These are phyloP conservation scores for Chaetomiaceae sp. DNA, from an alignment of 2,329 filamentous ascomycete genomes.

Conservation along the genomic window DNA sequence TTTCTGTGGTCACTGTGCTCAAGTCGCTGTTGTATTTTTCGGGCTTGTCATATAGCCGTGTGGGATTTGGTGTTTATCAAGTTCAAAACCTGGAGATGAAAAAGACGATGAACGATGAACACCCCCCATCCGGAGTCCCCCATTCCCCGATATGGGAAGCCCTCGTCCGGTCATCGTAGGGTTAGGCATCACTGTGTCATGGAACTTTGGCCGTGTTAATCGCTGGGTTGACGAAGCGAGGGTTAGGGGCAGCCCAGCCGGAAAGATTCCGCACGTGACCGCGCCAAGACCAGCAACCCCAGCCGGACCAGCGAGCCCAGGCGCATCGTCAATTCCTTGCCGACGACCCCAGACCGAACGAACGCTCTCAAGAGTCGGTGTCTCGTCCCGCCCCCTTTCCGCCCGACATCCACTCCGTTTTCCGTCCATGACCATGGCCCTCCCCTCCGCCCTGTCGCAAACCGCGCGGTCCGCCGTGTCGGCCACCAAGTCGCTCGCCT, in stretches of 20 bases:
- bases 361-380: too few species aligned
- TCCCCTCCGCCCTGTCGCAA: slow-evolving; percentile 13
- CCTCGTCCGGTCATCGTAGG: too few species aligned
- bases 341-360: not conserved
- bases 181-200: too few species aligned
- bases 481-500: slow-evolving; percentile 16
- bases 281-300: slow-evolving; percentile 5
- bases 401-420: too few species aligned
- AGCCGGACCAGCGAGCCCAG: not conserved
- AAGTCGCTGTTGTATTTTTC: not conserved
- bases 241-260: not conserved
- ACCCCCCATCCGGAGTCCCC: too few species aligned
- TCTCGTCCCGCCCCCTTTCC: too few species aligned
- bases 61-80: too few species aligned
- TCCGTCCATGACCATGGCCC: slow-evolving; percentile 13
- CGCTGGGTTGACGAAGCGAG: not conserved
- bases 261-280: slow-evolving; percentile 9
- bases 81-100: too few species aligned
- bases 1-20: too few species aligned
- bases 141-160: too few species aligned
- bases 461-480: slow-evolving; percentile 13
- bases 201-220: not conserved
- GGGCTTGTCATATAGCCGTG: too few species aligned
- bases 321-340: slow-evolving; percentile 13
- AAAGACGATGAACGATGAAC: too few species aligned